These are phyloP conservation scores for Cladosporium sphaerospermum DNA, from an alignment of 2,329 filamentous ascomycete species.

Conservation along the genomic window DNA sequence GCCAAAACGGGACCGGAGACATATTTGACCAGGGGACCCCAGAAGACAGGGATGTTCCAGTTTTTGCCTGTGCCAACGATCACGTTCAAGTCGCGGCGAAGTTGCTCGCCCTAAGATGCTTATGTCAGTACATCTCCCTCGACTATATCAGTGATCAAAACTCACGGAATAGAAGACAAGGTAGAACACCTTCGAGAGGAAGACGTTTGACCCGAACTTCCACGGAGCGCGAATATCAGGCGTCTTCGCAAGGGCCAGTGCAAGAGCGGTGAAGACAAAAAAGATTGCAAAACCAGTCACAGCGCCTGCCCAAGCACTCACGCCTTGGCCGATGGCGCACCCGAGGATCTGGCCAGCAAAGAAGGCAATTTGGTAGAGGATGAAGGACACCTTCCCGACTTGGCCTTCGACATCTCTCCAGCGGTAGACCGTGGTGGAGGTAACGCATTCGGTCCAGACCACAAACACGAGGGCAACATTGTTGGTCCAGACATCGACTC, in stretches of 20 bases:
- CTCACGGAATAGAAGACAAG: slow-evolving; percentile 52
- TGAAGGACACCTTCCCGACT: slow-evolving; percentile 39
- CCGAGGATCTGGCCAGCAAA: slow-evolving; percentile 50
- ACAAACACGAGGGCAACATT: slow-evolving; percentile 51
- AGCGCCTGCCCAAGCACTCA: slow-evolving; percentile 44
- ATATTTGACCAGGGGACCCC: slow-evolving; percentile 46
- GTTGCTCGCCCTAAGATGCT: slow-evolving; percentile 37
- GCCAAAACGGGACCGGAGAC: slow-evolving; percentile 45
- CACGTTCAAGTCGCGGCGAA: slow-evolving; percentile 45
- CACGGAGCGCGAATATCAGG: slow-evolving; percentile 38
- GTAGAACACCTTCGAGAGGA: slow-evolving; percentile 44
- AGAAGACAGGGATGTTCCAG: slow-evolving; percentile 51
- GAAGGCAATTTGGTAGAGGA: slow-evolving; percentile 47
- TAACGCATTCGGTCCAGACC: slow-evolving; percentile 48
- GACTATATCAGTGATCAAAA: neutral
- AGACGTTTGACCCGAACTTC: slow-evolving; percentile 37
- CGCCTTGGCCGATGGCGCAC: slow-evolving; percentile 44
- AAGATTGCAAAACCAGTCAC: slow-evolving; percentile 50
- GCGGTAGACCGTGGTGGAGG: slow-evolving; percentile 49
- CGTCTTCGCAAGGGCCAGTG: slow-evolving; percentile 38
- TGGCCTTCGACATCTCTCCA: slow-evolving; percentile 45
- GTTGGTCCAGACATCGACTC: slow-evolving; percentile 52
- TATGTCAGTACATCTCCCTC: too few relatives aligned
- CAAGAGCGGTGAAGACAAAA: slow-evolving; percentile 35
- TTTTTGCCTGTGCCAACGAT: slow-evolving; percentile 50